Evolutionary conservation across 2,329 filamentous ascomycete genomes (phyloP).

Genomic region (Bisporella sp.): DNA sequence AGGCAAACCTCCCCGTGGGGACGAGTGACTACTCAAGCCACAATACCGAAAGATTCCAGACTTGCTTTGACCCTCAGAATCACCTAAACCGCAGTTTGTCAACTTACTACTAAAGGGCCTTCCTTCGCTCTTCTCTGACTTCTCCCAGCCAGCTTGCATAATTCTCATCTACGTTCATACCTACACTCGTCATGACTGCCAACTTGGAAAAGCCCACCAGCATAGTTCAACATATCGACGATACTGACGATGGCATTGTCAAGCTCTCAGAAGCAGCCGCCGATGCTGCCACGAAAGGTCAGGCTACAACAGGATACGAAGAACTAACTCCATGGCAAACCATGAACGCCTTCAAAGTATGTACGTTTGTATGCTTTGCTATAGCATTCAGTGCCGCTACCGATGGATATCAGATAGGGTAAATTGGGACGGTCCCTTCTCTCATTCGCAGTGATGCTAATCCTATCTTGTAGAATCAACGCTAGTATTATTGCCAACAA

Average conservation of each 20-base stretch:
- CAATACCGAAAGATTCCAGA: too few relatives aligned
- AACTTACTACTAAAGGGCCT: too few relatives aligned
- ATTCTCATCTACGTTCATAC: too few relatives aligned
- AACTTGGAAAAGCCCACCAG: too few relatives aligned
- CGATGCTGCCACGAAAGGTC: slow-evolving; percentile 21
- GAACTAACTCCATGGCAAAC: slow-evolving; percentile 23
- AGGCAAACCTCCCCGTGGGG: too few relatives aligned
- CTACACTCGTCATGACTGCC: too few relatives aligned
- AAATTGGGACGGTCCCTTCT: not conserved
- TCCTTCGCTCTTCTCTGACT: too few relatives aligned
- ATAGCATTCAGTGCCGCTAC: slow-evolving; percentile 13
- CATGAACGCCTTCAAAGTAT: slow-evolving; percentile 22
- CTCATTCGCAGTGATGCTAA: not conserved
- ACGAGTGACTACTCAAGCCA: too few relatives aligned
- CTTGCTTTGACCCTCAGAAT: too few relatives aligned
- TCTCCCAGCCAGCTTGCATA: too few relatives aligned
- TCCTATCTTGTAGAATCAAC: not conserved
- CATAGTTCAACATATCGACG: slow-evolving; percentile 1
- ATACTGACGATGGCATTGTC: not conserved
- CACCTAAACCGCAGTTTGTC: too few relatives aligned
- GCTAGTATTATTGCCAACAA: slow-evolving; percentile 10
- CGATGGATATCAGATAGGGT: slow-evolving; percentile 8
- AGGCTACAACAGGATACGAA: slow-evolving; percentile 23
- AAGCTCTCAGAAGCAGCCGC: slow-evolving; percentile 14
- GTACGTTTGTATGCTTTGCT: slow-evolving; percentile 20